Conservation (phyloP, 1,284 basidiomycete genomes). For the Veloboletus limbatus region DNA sequence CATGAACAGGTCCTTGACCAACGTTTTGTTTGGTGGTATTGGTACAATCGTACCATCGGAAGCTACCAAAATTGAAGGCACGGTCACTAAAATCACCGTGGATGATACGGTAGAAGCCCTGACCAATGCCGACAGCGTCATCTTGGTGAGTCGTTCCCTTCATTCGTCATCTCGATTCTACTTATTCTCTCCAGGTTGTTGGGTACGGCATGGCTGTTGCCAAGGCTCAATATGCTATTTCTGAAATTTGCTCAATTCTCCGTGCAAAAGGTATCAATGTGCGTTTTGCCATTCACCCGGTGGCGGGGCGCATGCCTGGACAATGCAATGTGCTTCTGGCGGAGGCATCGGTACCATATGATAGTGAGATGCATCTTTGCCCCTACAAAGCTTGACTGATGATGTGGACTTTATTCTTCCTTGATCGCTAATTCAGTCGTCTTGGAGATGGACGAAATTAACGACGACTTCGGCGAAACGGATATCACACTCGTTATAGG, state of each 20-base stretch:
- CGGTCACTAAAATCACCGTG: constrained; percentile 70
- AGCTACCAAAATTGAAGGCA: constrained; percentile 74
- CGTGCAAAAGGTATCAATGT: constrained; percentile 72
- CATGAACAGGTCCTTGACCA: constrained; percentile 80
- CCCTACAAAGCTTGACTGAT: constrained; percentile 2
- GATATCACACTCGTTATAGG: constrained; percentile 84
- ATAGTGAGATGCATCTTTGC: constrained; percentile 52
- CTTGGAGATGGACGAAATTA: constrained; percentile 89
- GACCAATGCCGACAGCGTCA: constrained; percentile 77
- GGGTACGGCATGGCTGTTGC: constrained; percentile 90
- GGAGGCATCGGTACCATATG: constrained; percentile 85
- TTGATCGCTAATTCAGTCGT: constrained; percentile 53
- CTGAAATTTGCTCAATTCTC: constrained; percentile 73
- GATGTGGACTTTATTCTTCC: not conserved
- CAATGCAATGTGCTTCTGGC: constrained; percentile 86
- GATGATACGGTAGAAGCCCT: constrained; percentile 80
- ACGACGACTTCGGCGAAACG: constrained; percentile 82
- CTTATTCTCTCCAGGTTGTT: constrained; percentile 53
- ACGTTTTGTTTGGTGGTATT: constrained; percentile 81
- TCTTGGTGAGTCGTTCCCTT: constrained; percentile 49
- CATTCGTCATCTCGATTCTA: constrained; percentile 3
- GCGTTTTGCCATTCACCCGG: constrained; percentile 65
- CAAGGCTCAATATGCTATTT: constrained; percentile 84
- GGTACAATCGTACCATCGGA: constrained; percentile 52
- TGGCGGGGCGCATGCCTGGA: constrained; percentile 77